These are phyloP conservation scores for Penicillium soppii DNA, from an alignment of 495 filamentous ascomycete species.

Conservation along the genomic window DNA sequence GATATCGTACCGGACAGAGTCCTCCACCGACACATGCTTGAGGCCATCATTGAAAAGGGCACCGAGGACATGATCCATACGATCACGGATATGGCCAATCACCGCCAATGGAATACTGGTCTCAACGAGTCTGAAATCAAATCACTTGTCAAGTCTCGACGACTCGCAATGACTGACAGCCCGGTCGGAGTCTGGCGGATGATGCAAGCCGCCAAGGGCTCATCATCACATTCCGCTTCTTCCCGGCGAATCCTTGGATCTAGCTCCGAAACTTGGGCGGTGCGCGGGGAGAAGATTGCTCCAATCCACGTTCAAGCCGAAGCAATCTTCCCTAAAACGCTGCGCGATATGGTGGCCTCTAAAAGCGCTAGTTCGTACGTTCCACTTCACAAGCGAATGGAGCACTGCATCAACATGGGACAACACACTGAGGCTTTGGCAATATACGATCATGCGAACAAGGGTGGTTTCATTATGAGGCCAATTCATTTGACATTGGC, in stretches of 20 bases:
- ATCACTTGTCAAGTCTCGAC: constrained; percentile 28
- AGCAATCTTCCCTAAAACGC: constrained; percentile 21
- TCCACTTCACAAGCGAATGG: constrained; percentile 37
- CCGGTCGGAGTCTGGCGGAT: constrained; percentile 46
- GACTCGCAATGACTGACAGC: constrained; percentile 29
- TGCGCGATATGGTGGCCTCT: constrained; percentile 25
- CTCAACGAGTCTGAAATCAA: constrained; percentile 29
- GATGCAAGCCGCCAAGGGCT: constrained; percentile 40
- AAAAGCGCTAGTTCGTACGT: constrained; percentile 33
- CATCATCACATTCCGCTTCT: constrained; percentile 29
- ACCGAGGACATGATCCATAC: constrained; percentile 27
- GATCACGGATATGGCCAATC: constrained; percentile 25
- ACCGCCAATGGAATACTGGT: constrained; percentile 33
- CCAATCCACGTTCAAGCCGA: constrained; percentile 19
- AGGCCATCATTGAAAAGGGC: constrained; percentile 42
- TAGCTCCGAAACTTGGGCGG: constrained; percentile 11
- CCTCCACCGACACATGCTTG: constrained; percentile 42
- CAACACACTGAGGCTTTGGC: constrained; percentile 29
- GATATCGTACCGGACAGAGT: constrained; percentile 38
- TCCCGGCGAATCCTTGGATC: constrained; percentile 40
- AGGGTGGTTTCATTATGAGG: constrained; percentile 26
- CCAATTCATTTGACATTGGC: constrained; percentile 38
- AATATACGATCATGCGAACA: constrained; percentile 27
- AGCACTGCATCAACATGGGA: constrained; percentile 37
- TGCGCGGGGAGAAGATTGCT: constrained; percentile 8